Evolutionary conservation across 495 filamentous ascomycete species (phyloP).

Genomic region (Peziza echinospora): DNA sequence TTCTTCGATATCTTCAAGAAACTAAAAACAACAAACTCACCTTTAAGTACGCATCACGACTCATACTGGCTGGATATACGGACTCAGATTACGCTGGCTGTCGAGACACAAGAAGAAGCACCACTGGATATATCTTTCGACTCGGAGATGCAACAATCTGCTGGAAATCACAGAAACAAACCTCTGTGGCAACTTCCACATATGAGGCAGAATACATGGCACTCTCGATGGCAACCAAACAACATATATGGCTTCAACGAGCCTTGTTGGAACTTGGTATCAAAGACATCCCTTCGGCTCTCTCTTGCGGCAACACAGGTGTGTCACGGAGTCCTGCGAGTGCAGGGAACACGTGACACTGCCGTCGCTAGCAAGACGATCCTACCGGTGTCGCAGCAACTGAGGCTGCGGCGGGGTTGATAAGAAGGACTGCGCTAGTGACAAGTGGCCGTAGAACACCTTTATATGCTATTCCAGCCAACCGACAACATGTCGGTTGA

Average conservation of each 20-base stretch:
- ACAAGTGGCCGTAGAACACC: no score
- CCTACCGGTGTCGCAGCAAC: no score
- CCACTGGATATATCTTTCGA: slow-evolving; percentile 3
- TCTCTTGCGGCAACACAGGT: neutral
- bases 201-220: slow-evolving; percentile 3
- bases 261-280: neutral
- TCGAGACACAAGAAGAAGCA: neutral
- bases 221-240: neutral
- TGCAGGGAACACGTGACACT: no score
- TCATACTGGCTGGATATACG: neutral
- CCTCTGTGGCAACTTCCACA: slow-evolving; percentile 1
- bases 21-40: neutral
- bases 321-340: no score
- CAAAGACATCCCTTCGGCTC: neutral
- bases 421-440: no score
- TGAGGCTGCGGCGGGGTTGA: no score
- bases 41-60: neutral
- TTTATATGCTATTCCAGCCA: no score
- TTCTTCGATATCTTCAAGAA: slow-evolving; percentile 2
- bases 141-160: neutral
- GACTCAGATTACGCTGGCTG: neutral
- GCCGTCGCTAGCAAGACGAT: no score
- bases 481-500: no score
- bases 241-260: slow-evolving; percentile 1
- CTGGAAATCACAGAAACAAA: slow-evolving; percentile 1